Base-by-base conservation (phyloP, 2,329 filamentous ascomycete species). In the Helotiales sp. region DNA sequence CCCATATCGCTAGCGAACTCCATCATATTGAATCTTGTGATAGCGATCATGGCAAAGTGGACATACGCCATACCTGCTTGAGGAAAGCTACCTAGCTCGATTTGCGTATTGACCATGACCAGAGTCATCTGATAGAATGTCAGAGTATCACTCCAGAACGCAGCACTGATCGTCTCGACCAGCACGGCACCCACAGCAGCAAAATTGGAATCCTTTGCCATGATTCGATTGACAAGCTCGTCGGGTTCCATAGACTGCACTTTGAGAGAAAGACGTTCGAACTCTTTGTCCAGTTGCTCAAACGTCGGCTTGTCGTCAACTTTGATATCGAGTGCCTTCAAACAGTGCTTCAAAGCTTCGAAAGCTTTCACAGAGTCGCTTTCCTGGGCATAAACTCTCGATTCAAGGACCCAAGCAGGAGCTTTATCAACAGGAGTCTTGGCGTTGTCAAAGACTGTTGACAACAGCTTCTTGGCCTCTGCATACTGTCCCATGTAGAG, bases 321-420 rank as follows among this genome's bases (percentile, higher is more conserved):
- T 1, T 81, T 73, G 15, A 93, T 80, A 2, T 84, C 89, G 12
- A 96, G 79, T 12, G 87, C 87, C 27, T 75, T 76, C 15, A 97
- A 76, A 61, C 90, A 92, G 46, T 86, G 81, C 67, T 87, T 87
- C 24, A 97, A 76, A 1, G 84, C 83, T 30, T 81, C 75, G 65
- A 96, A 85, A 0, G 92, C 90, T 4, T 81, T 81, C 22, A 79
- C 75, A 27, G 86, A 84, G 63, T 96, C 85, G 1, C 92, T 91
- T 54, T 82, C 81, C 67, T 93, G 86, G 1, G 89, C 85, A 66
- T 87, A 85, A 46, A 96, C 88, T 50, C 91, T 85, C 5, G 90
- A 92, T 70, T 91, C 87, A 33, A 97, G 77, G 38, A 96, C 88
- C 76, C 88, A 96, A 0, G 91, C 90, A 8, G 90, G 87, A 1